Conservation (phyloP, 768 basidiomycete species). For the Termitomyces sp. region DNA sequence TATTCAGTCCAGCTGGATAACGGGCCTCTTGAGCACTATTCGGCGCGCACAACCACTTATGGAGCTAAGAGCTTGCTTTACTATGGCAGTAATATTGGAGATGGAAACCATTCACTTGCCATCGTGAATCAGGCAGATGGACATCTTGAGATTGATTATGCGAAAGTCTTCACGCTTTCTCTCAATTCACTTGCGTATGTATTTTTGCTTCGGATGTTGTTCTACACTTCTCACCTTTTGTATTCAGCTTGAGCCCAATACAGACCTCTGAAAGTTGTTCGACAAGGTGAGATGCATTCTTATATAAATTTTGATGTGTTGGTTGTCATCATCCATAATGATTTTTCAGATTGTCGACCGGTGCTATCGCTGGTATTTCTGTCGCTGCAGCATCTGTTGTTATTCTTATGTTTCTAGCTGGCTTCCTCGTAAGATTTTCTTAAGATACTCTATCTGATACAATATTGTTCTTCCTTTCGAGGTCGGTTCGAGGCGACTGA, state of each 20-base stretch:
- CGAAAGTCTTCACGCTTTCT: background rate
- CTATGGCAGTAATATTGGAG: slow-evolving; percentile 2
- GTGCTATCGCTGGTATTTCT: slow-evolving; percentile 2
- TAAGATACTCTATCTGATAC: background rate
- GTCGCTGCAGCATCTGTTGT: background rate
- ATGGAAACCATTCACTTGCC: background rate
- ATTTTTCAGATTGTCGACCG: background rate
- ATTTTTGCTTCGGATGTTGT: background rate
- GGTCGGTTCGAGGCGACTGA: background rate
- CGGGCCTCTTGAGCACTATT: background rate
- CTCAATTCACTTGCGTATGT: background rate
- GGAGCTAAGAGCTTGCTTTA: slow-evolving; percentile 4
- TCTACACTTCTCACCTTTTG: background rate
- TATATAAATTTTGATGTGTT: background rate
- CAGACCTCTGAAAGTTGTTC: background rate
- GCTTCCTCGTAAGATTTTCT: background rate
- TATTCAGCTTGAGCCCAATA: background rate
- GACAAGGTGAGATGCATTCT: background rate
- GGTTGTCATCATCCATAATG: background rate
- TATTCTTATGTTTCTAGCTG: background rate
- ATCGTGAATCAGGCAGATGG: background rate
- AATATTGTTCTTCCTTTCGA: background rate
- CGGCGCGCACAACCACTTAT: background rate
- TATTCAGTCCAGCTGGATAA: slow-evolving; percentile 8
- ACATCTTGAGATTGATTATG: slow-evolving; percentile 4